These are phyloP conservation scores for Millerozyma miso DNA, from an alignment of 805 yeast species.

Conservation along the genomic window DNA sequence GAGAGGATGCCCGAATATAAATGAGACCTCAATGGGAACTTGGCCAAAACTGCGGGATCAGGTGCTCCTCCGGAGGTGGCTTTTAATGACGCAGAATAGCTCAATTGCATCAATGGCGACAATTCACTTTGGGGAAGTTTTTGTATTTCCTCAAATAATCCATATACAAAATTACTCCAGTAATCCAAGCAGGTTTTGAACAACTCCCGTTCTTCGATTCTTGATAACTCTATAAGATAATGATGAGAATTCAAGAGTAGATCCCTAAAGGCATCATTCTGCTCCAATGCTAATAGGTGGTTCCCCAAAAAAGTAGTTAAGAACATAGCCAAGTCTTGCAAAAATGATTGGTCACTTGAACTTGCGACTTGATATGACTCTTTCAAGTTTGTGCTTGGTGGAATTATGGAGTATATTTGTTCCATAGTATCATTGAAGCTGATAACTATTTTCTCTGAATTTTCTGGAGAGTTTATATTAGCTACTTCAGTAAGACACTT, in stretches of 20 bases:
- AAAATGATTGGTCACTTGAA: constrained; percentile 84
- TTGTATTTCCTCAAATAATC: constrained; percentile 82
- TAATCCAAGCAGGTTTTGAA: constrained; percentile 94
- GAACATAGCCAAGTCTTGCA: constrained; percentile 93
- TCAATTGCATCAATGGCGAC: constrained; percentile 72
- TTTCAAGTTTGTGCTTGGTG: constrained; percentile 67
- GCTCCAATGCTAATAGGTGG: constrained; percentile 66
- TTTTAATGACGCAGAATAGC: constrained; percentile 37
- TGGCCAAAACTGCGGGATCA: constrained; percentile 73
- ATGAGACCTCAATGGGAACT: constrained; percentile 81
- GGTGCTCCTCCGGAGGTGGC: constrained; percentile 73
- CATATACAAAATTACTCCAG: constrained; percentile 84
- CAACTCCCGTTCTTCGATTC: constrained; percentile 91
- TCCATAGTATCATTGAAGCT: constrained; percentile 75
- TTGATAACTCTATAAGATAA: constrained; percentile 78
- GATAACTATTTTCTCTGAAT: constrained; percentile 53
- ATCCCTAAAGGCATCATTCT: constrained; percentile 50
- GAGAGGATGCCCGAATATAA: constrained; percentile 75
- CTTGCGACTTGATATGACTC: constrained; percentile 69
- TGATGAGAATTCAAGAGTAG: constrained; percentile 69
- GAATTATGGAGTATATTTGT: constrained; percentile 64
- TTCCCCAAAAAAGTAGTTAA: constrained; percentile 77
- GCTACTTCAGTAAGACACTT: constrained; percentile 94
- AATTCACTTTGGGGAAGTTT: constrained; percentile 67
- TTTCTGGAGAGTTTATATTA: constrained; percentile 52